phyloP scores from a whole-genome alignment of 2,329 filamentous ascomycete species.

The Venturia effusa region DNA sequence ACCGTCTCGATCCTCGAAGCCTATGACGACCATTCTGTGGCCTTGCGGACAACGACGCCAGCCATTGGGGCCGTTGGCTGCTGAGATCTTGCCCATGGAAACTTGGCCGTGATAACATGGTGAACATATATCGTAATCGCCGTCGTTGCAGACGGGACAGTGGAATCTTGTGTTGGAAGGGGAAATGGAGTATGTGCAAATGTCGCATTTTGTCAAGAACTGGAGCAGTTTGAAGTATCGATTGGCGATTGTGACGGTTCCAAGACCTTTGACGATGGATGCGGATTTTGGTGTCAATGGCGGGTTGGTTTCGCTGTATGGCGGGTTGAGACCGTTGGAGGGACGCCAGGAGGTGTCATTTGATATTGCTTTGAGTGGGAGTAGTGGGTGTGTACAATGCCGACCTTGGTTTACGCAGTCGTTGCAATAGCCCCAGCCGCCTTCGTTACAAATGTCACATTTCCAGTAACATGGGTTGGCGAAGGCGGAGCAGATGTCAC shows the following conservation, averaged over 20 bases:
- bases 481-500: constrained; percentile 60
- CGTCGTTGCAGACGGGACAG: constrained; percentile 64
- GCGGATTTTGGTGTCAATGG: constrained; percentile 30
- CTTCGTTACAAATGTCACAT: constrained; percentile 77
- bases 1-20: constrained; percentile 58
- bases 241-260: constrained; percentile 22
- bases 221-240: constrained; percentile 52
- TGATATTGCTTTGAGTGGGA: constrained; percentile 49
- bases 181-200: constrained; percentile 63
- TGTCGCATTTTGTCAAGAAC: constrained; percentile 67
- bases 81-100: constrained; percentile 51
- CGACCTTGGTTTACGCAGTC: constrained; percentile 72
- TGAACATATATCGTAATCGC: constrained; percentile 81
- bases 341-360: constrained; percentile 8
- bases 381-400: constrained; percentile 70
- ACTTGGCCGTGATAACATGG: constrained; percentile 65
- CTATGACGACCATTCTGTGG: constrained; percentile 75
- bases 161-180: constrained; percentile 64
- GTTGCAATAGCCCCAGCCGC: constrained; percentile 92
- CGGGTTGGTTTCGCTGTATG: constrained; percentile 19
- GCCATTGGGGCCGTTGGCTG: constrained; percentile 65
- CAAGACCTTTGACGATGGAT: constrained; percentile 28
- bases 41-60: constrained; percentile 74
- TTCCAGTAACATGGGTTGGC: constrained; percentile 84
- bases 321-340: constrained; percentile 18